A percentile compares a stretch with the other conserved stretches of the same genome.
These are phyloP conservation scores for Choanephora cucurbitarum DNA, from an alignment of 371 early-diverging fungal species.

Conservation along the genomic window DNA sequence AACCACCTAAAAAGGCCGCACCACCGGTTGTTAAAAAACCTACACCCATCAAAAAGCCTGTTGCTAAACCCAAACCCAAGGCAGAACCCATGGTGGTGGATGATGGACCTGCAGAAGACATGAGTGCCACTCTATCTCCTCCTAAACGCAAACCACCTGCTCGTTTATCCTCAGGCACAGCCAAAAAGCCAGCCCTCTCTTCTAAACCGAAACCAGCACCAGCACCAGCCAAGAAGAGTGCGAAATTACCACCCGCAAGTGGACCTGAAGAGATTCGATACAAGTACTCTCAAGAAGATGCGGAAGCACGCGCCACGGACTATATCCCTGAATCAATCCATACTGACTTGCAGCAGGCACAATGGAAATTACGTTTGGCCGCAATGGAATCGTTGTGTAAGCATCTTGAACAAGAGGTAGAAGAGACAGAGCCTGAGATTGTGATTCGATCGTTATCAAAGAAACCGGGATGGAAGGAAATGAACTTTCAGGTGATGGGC, in stretches of 20 bases:
- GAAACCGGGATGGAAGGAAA: slow-evolving; percentile 95
- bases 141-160: slow-evolving; percentile 69
- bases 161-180: slow-evolving; percentile 35
- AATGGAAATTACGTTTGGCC: slow-evolving; percentile 90
- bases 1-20: slow-evolving; percentile 47
- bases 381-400: slow-evolving; percentile 78
- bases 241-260: slow-evolving; percentile 43
- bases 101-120: slow-evolving; percentile 7
- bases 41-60: slow-evolving; percentile 23
- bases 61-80: slow-evolving; percentile 16
- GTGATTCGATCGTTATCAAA: slow-evolving; percentile 76
- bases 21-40: slow-evolving; percentile 19
- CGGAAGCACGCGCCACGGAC: slow-evolving; percentile 66
- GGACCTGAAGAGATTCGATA: slow-evolving; percentile 70
- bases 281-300: slow-evolving; percentile 67
- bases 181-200: slow-evolving; percentile 55
- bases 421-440: slow-evolving; percentile 78
- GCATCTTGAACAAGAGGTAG: slow-evolving; percentile 55
- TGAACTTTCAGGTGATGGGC: slow-evolving; percentile 88
- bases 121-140: slow-evolving; percentile 50
- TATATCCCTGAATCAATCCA: slow-evolving; percentile 62
- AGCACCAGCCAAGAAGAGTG: slow-evolving; percentile 56
- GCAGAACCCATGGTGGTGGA: slow-evolving; percentile 30
- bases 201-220: slow-evolving; percentile 50
- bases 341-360: slow-evolving; percentile 64